phyloP scores from a whole-genome alignment of 176 grass and related monocot genomes.

The Eleusine coracana region DNA sequence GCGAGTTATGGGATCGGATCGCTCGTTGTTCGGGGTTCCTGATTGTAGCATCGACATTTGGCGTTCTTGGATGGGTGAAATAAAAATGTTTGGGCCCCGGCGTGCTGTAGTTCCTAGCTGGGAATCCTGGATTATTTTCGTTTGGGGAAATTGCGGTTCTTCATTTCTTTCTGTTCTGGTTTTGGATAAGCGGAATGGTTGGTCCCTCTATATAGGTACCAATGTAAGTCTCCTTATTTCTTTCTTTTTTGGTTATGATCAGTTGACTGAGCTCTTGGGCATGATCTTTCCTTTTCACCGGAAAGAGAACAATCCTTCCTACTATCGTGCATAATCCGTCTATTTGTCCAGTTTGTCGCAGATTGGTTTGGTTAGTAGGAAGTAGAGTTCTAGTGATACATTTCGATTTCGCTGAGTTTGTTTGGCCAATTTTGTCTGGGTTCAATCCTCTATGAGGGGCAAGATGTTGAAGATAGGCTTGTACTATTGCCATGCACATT shows the following conservation, averaged over 20 bases:
- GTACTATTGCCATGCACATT: neutral
- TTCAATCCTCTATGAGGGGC: neutral
- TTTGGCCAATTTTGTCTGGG: neutral
- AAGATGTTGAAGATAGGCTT: neutral
- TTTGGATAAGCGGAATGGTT: neutral
- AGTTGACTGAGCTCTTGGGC: neutral
- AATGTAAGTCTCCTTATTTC: neutral
- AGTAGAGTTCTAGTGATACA: neutral
- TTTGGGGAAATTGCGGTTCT: neutral
- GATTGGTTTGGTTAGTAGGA: neutral
- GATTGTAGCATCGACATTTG: neutral
- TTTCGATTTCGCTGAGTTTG: neutral
- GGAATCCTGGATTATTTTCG: neutral
- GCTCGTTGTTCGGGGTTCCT: neutral
- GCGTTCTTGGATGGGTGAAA: neutral
- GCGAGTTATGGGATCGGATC: conserved; percentile 3
- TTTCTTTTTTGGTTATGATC: neutral
- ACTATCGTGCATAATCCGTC: neutral
- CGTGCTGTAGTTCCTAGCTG: conserved; percentile 2
- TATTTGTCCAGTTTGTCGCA: neutral
- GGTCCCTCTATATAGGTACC: neutral
- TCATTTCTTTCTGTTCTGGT: conserved; percentile 15
- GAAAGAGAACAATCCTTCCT: neutral
- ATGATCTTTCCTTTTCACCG: neutral
- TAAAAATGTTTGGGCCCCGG: neutral